Evolutionary conservation across 2,329 filamentous ascomycete species (phyloP), one percentile per base, ranked within the genome.

Genomic region (Zopfia rhizophila): DNA sequence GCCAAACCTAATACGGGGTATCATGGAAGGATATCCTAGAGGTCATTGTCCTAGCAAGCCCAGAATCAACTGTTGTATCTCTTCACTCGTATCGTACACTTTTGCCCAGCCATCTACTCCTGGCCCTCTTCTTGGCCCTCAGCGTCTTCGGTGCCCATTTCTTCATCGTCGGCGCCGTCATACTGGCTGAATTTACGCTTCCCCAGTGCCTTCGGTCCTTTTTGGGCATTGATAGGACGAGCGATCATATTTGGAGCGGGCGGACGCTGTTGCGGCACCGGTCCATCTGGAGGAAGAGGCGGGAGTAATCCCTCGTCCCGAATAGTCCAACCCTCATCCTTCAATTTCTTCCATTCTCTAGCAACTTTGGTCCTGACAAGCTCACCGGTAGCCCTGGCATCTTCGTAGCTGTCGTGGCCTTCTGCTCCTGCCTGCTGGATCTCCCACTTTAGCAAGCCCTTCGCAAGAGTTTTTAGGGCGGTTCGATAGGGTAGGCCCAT

Each of bases 391-490:
- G 92, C 90, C 33, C 87, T 82, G 0, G 94, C 91, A 66, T 99
- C 94, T 69, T 99, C 94, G 18, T 87, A 88, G 18, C 90, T 96
- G 73, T 99, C 94, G 70, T 99, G 94, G 0, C 94, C 94, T 13
- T 72, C 54, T 48, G 76, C 74, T 10, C 75, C 82, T 30, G 86
- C 88, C 24, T 84, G 84, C 71, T 99, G 94, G 25, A 99, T 97
- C 40, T 86, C 82, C 18, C 86, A 80, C 45, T 86, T 81, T 5
- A 99, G 80, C 49, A 88, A 77, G n/a, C 74, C 78, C 35, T 85
- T 81, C 66, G 87, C 86, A 0, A 99, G 82, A 48, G 77, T 77
- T 64, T 90, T 91, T n/a, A 99, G 81, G 3, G 89, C 83, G 60
- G 89, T 81, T 7, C 94, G 86, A 41, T 86, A 81, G 0, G 94